Evolutionary conservation across 1,284 basidiomycete species (phyloP).

Genomic region (Blastosporella zonata): DNA sequence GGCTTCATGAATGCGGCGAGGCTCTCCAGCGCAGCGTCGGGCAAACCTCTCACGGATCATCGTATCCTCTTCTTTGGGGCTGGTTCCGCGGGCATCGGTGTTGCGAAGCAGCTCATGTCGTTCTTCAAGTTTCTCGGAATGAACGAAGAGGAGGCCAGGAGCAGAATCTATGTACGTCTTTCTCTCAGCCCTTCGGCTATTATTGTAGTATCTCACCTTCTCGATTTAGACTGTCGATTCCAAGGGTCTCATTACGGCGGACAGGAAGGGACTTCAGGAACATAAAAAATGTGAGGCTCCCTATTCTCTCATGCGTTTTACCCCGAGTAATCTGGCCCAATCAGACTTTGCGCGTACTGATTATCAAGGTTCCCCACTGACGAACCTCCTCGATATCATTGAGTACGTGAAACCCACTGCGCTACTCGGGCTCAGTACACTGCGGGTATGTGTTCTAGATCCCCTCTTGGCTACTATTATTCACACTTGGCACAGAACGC

Average conservation of each 20-base stretch:
- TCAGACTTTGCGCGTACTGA: conserved; percentile 72
- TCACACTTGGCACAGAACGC: conserved; percentile 45
- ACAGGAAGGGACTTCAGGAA: conserved; percentile 62
- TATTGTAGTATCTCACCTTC: conserved; percentile 9
- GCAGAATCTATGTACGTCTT: conserved; percentile 65
- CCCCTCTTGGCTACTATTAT: neutral
- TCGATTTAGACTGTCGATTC: conserved; percentile 63
- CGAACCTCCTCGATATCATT: conserved; percentile 69
- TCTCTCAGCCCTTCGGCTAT: neutral
- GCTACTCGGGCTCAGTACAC: conserved; percentile 77
- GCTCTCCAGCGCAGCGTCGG: conserved; percentile 59
- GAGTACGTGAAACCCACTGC: conserved; percentile 81
- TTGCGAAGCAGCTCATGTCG: conserved; percentile 73
- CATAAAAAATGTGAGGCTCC: conserved; percentile 62
- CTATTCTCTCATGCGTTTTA: conserved; percentile 1
- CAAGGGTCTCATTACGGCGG: conserved; percentile 70
- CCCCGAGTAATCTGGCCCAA: conserved; percentile 2
- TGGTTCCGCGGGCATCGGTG: conserved; percentile 77
- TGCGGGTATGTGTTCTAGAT: conserved; percentile 39
- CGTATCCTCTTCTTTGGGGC: conserved; percentile 80
- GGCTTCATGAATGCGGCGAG: conserved; percentile 80
- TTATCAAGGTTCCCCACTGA: conserved; percentile 61
- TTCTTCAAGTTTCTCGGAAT: conserved; percentile 72
- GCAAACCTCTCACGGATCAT: conserved; percentile 64
- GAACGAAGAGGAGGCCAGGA: conserved; percentile 63